Base-by-base conservation (phyloP, 179 eudicot genomes). In the Nepenthes alata region DNA sequence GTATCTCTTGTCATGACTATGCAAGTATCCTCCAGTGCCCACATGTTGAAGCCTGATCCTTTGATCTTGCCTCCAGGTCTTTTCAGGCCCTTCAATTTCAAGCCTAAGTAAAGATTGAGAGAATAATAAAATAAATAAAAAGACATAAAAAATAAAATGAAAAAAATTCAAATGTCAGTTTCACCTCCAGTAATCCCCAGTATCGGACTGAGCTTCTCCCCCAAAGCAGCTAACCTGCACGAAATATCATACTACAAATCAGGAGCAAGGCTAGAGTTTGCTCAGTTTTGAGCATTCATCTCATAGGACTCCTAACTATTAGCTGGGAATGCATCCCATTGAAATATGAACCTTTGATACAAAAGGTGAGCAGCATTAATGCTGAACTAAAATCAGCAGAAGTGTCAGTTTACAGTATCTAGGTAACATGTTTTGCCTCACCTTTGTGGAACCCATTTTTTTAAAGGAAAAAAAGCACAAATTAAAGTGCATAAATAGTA, bases 171-270 rank as follows among this genome's bases (percentile, higher is more conserved):
- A 11, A 5, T 49, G 44, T 14, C 11, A 63, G 56, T 41, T 83
- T 85, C 55, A 93, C 98, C 86, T 87, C 98, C 98, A 93, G 64
- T 84, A 64, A 71, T 93, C 98, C 34, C 98, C 98, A 37, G 95
- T 86, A 65, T 93, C 98, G 47, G 98, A 89, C 36, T 80, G 59
- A 36, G 68, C 58, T 37, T 88, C 96, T 62, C 80, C 88, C 54
- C 98, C 98, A 71, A 79, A 91, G 79, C 98, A 88, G 81, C 98
- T 91, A 38, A 89, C 91, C 98, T 91, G 64, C 57, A 76, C 25
- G 25, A 25, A 36, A 44, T 36, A 12, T 25, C 35, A 37, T 3
- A 52, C 57, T 16, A 62, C 50, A 53, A 6, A 35, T 68, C 7
- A 61, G 53, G 69, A 59, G 3, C 34, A 52, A 62, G 3, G 16